These are phyloP conservation scores for Trapa bicornis DNA, from an alignment of 345 rosid species.

Conservation along the genomic window DNA sequence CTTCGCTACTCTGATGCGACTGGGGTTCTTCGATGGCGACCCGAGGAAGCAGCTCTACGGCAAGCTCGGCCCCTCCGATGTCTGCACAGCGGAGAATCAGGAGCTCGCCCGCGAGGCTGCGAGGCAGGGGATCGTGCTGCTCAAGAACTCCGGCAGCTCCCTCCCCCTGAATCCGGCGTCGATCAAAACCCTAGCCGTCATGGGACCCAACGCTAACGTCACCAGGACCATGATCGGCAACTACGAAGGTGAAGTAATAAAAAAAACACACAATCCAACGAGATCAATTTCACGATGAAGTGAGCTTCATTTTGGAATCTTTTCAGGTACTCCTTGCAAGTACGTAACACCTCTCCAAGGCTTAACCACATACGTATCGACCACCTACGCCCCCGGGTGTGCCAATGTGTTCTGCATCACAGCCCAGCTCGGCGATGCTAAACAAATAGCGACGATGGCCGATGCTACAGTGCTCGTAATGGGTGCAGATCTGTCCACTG, in stretches of 20 bases:
- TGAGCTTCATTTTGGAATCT: not conserved
- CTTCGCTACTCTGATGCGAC: conserved; percentile 72
- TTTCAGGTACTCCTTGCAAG: conserved; percentile 67
- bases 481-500: conserved; percentile 71
- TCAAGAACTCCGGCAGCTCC: conserved; percentile 47
- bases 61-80: conserved; percentile 65
- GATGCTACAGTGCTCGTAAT: conserved; percentile 72
- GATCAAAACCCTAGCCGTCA: conserved; percentile 58
- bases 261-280: not conserved
- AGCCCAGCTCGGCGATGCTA: conserved; percentile 50
- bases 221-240: conserved; percentile 94
- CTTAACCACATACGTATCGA: conserved; percentile 37
- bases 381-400: conserved; percentile 62
- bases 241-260: conserved; percentile 46
- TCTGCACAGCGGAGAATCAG: conserved; percentile 55
- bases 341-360: conserved; percentile 83
- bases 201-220: conserved; percentile 90
- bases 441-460: conserved; percentile 39
- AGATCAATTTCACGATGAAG: not conserved
- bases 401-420: conserved; percentile 46
- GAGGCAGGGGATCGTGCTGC: conserved; percentile 86
- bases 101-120: conserved; percentile 83
- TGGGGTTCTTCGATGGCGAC: conserved; percentile 89
- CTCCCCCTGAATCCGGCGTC: conserved; percentile 55
- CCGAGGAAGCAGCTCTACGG: conserved; percentile 69